Conservation (phyloP, 2,329 filamentous ascomycete species). For the Aspergillus floridensis region DNA sequence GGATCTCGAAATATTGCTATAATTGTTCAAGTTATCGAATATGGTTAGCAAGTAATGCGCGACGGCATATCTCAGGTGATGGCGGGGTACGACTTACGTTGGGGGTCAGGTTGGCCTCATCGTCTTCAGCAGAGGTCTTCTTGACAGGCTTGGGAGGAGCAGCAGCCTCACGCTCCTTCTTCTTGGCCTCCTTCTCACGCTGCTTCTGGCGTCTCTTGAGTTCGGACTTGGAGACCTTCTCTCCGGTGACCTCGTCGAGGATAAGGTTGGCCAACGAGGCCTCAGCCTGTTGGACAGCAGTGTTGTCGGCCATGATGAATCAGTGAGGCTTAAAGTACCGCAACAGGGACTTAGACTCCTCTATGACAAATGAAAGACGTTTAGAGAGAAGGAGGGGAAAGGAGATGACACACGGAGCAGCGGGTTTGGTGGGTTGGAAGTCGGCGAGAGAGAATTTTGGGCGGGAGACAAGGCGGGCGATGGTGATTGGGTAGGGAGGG, state of each 20-base stretch:
- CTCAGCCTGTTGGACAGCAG: constrained; percentile 46
- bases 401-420: constrained; percentile 5
- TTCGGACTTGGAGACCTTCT: constrained; percentile 78
- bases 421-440: constrained; percentile 21
- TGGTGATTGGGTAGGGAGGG: constrained; percentile 27
- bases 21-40: constrained; percentile 5
- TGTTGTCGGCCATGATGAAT: constrained; percentile 41
- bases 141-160: constrained; percentile 61
- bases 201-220: constrained; percentile 96
- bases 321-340: not conserved
- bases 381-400: constrained; percentile 8
- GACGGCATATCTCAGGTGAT: not conserved
- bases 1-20: constrained; percentile 94
- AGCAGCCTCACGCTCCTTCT: constrained; percentile 77
- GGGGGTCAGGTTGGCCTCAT: constrained; percentile 70
- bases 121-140: constrained; percentile 59
- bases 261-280: constrained; percentile 66
- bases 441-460: constrained; percentile 33
- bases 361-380: constrained; percentile 14
- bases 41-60: constrained; percentile 12
- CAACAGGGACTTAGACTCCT: not conserved
- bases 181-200: constrained; percentile 81
- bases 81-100: constrained; percentile 55
- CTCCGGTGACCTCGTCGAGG: constrained; percentile 90
- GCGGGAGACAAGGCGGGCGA: constrained; percentile 26